Conservation (phyloP, 139 green algal species). For the Pseudopediastrum boryanum region DNA sequence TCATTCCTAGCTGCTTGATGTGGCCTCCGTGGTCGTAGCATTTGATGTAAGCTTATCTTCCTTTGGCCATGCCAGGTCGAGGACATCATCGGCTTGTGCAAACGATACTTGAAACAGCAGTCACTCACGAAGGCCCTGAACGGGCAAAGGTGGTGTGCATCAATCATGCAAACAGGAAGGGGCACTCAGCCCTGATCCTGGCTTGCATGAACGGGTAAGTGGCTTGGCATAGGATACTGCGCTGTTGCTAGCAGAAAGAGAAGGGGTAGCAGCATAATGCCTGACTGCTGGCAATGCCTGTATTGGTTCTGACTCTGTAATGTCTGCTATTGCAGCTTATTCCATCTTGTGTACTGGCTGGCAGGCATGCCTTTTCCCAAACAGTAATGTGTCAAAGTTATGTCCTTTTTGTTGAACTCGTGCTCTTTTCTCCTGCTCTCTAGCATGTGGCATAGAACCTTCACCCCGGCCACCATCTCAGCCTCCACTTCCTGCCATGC, state of each 20-base stretch:
- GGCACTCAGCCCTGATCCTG: constrained; percentile 56
- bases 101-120: constrained; percentile 55
- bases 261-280: neutral
- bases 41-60: neutral
- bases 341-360: neutral
- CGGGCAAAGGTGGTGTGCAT: constrained; percentile 49
- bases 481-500: too few species aligned
- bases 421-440: too few species aligned
- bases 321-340: neutral
- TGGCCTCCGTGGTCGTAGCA: neutral
- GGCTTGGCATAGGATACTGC: too few species aligned
- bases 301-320: neutral
- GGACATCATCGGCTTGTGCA: constrained; percentile 59
- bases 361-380: neutral
- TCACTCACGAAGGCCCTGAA: constrained; percentile 46
- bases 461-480: too few species aligned
- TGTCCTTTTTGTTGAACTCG: too few species aligned
- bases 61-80: constrained; percentile 18
- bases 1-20: neutral
- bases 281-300: neutral
- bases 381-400: too few species aligned
- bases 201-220: constrained; percentile 62
- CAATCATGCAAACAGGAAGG: constrained; percentile 57
- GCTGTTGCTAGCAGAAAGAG: constrained; percentile 14
- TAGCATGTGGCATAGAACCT: too few species aligned